Evolutionary conservation across 116 monocot genomes (phyloP), one percentile per base, ranked within the genome.

Genomic region (Posidonia oceanica): DNA sequence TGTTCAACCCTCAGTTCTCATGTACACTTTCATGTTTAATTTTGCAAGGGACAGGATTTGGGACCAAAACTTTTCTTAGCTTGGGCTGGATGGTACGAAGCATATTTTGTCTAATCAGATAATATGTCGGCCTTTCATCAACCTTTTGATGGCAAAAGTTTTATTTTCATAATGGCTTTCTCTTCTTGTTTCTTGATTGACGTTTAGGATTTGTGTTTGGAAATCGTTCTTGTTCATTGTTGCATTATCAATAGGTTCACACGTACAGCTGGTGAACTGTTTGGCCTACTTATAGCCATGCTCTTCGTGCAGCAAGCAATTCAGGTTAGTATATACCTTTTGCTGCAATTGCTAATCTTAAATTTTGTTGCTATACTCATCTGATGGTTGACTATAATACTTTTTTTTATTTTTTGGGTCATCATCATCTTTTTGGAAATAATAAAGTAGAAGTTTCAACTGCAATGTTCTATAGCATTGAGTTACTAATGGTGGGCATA

Each of bases 251-350:
- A 91, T 59, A 74, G 91, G 41, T 87, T 91, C 64, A 91, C 91
- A 10, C 83, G 91, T 29, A 42, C 85, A 29, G 91, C 91, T 29
- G 91, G 91, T 2, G 91, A 91, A 75, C 74, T 91, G 4, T 91
- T 91, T 52, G 91, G 91, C 17, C 61, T 91, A 14, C 91, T 91
- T 17, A 91, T 91, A 59, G 91, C 87, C 17, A 87, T 91, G 87
- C 77, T 91, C 54, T 91, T 91, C 71, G 87, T 91, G 91, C 91
- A 91, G 64, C 86, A 91, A 63, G 91, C 91, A 51, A 91, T 91
- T 53, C 70, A 68, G 61, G 91, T 91, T 72, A 11, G 76, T 39
- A 64, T 16, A 48, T 48, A 4, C 7, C 12, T 7, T 48, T 60
- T 38, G 1, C 38, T 39, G 66, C 14, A 52, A 66, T 0, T 17